A percentile compares a stretch with the other conserved stretches of the same genome.
Conservation (phyloP, 345 rosid species). For the Firmiana major region DNA sequence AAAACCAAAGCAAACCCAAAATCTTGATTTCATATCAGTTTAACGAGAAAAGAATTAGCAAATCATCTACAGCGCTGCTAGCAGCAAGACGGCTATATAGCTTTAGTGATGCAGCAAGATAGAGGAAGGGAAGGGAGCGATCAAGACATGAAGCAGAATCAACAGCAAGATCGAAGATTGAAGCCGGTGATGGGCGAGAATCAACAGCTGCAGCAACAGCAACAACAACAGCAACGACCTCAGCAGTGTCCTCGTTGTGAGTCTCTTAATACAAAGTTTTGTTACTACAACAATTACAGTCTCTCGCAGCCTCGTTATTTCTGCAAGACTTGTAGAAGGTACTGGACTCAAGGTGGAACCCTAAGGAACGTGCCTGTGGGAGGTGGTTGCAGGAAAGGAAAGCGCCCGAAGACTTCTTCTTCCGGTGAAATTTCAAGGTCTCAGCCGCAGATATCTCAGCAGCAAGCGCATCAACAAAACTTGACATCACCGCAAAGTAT, state of each 20-base stretch:
- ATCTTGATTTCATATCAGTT: neutral
- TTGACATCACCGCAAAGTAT: slow-evolving; percentile 11
- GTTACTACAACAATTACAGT: slow-evolving; percentile 73
- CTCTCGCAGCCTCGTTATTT: slow-evolving; percentile 68
- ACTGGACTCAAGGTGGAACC: slow-evolving; percentile 78
- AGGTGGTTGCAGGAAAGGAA: slow-evolving; percentile 60
- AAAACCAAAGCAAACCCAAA: neutral
- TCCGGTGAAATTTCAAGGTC: slow-evolving; percentile 22
- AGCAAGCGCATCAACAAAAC: slow-evolving; percentile 3
- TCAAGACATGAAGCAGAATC: slow-evolving; percentile 27
- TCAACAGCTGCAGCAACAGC: slow-evolving; percentile 14
- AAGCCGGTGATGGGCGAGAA: slow-evolving; percentile 17
- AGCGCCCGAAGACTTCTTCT: slow-evolving; percentile 37
- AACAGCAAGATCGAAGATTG: slow-evolving; percentile 31
- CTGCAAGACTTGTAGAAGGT: slow-evolving; percentile 65
- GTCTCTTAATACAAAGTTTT: slow-evolving; percentile 60
- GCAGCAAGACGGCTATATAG: neutral
- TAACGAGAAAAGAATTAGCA: neutral
- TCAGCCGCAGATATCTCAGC: slow-evolving; percentile 3
- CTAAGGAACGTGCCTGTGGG: slow-evolving; percentile 66
- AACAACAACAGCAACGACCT: slow-evolving; percentile 26
- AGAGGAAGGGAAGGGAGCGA: slow-evolving; percentile 19
- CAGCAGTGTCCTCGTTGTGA: slow-evolving; percentile 68
- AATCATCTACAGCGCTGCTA: neutral
- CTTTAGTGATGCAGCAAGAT: slow-evolving; percentile 28